Conservation (phyloP, 371 early-diverging fungal genomes). For the Coemansia linderi region DNA sequence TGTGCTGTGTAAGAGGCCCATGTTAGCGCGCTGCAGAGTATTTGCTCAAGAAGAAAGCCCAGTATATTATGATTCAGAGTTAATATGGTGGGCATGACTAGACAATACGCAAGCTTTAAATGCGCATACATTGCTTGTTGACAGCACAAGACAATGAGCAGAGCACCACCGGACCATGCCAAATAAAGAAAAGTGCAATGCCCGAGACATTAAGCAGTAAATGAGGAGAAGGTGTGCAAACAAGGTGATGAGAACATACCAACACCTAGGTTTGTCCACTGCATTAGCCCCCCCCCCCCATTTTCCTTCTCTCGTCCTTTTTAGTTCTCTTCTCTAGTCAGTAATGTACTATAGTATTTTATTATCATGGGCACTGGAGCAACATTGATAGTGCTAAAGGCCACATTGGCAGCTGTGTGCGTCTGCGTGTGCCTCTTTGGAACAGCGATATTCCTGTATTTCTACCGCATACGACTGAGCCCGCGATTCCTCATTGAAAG, state of each 20-base stretch:
- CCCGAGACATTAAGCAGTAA: background rate
- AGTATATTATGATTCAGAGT: background rate
- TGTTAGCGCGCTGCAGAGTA: background rate
- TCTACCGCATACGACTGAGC: constrained; percentile 16
- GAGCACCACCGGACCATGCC: background rate
- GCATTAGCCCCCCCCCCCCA: background rate
- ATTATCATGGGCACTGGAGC: background rate
- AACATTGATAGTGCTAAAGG: constrained; percentile 13
- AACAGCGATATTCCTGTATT: constrained; percentile 14
- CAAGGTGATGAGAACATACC: background rate
- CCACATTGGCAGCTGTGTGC: constrained; percentile 17
- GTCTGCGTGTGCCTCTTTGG: constrained; percentile 19
- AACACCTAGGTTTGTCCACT: background rate
- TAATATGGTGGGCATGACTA: background rate
- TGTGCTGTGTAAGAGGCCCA: background rate
- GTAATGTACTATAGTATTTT: background rate
- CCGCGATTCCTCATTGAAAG: constrained; percentile 20
- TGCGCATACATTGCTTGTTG: background rate
- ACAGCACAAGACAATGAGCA: background rate
- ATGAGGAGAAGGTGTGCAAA: background rate
- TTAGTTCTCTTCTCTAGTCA: background rate
- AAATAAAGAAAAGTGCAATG: too few species aligned
- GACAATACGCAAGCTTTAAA: background rate
- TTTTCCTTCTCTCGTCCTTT: background rate
- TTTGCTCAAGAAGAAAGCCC: background rate